phyloP scores from a whole-genome alignment of 805 yeast genomes.

The Danielia oregonensis region DNA sequence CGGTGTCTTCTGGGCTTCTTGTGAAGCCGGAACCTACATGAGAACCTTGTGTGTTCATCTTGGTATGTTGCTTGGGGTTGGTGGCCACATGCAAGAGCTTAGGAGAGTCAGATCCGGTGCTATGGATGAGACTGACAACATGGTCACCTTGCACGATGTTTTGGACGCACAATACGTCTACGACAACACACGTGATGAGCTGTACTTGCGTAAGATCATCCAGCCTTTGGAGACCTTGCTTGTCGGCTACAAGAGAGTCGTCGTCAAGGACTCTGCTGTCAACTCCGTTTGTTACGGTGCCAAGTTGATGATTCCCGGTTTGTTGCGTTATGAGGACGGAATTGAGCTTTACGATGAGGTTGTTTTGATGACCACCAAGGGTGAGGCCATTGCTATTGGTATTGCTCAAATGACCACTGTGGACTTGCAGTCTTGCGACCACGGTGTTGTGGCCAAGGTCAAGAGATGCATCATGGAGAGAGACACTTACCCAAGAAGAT shows the following conservation, averaged over 20 bases:
- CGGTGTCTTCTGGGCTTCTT: constrained; percentile 99
- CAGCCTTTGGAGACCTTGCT: constrained; percentile 92
- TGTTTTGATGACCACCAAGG: constrained; percentile 96
- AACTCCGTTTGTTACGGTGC: constrained; percentile 99
- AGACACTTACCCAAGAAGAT: constrained; percentile 98
- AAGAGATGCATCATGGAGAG: constrained; percentile 99
- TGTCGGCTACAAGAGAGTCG: constrained; percentile 94
- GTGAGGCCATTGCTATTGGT: constrained; percentile 98
- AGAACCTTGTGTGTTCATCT: constrained; percentile 98
- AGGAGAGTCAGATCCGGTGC: constrained; percentile 99
- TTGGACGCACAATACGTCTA: constrained; percentile 98
- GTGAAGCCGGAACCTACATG: constrained; percentile 99
- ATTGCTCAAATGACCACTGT: constrained; percentile 99
- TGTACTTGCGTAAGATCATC: constrained; percentile 88
- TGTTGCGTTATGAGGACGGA: constrained; percentile 95
- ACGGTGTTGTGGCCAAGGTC: constrained; percentile 97
- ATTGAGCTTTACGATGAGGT: constrained; percentile 97
- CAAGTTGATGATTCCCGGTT: constrained; percentile 97
- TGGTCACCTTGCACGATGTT: constrained; percentile 96
- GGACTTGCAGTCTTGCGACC: constrained; percentile 94
- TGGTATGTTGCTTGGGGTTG: constrained; percentile 97
- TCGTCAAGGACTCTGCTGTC: constrained; percentile 90
- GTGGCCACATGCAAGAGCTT: constrained; percentile 99
- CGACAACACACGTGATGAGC: constrained; percentile 96
- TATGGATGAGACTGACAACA: constrained; percentile 78